Evolutionary conservation across 257 asterid genomes (phyloP), one percentile per base, ranked within the genome.

Genomic region (Primulina huaijiensis): DNA sequence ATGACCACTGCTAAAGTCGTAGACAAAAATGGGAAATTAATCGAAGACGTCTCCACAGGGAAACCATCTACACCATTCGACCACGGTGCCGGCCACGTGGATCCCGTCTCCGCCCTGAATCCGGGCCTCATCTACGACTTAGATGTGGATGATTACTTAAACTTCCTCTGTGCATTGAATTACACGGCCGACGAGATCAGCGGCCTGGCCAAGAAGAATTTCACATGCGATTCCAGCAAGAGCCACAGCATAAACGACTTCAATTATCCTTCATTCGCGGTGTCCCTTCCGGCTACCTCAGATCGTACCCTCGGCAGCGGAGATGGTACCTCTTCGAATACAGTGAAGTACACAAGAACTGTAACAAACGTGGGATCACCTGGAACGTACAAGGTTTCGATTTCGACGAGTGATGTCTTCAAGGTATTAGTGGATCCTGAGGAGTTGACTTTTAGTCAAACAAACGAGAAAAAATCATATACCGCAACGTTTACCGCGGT

Each of bases 121-220:
- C 99, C 99, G 0, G 99, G 97, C 3, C 85, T 94, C 0, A 85
- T 94, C 33, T 94, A 94, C 81, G 97, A 94, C 64, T 16, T 90
- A 52, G 76, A 20, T 5, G 68, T 81, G 0, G 79, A 69, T 0
- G 96, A 89, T 60, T 91, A 90, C 55, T 71, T 94, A 23, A 59
- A 81, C 59, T 94, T 89, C 80, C 69, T 94, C 2, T 94, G 99
- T 62, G 96, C 99, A 11, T 68, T 89, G 53, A 87, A 88, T 38
- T 91, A 90, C 79, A 82, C 92, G 3, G 14, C 84, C 3, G 66
- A 85, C 0, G 90, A 94, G 38, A 91, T 94, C 70, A 82, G 59
- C 79, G 71, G 74, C 69, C 74, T 90, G 0, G 91, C 99, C 3
- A 81, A 85, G 40, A 76, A 89, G 50, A 90, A 89, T 62, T 89